These are phyloP conservation scores for Phytophthora hibernalis DNA, from an alignment of 352 stramenopile species.

Conservation along the genomic window DNA sequence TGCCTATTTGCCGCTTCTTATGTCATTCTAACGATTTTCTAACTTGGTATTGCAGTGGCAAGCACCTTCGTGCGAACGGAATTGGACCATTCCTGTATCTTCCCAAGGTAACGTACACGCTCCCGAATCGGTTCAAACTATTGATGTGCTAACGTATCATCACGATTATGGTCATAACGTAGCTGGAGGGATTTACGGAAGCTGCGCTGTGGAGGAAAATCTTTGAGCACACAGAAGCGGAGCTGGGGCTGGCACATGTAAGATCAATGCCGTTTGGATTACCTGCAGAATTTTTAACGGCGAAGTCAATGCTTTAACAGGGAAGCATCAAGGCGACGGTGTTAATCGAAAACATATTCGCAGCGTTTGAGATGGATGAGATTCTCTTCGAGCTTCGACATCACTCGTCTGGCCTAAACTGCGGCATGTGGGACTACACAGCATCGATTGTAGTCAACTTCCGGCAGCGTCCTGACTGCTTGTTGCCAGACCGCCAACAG, in stretches of 20 bases:
- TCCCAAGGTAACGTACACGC: conserved; percentile 69
- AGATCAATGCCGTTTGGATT: conserved; percentile 4
- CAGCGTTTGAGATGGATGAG: conserved; percentile 98
- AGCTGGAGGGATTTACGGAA: conserved; percentile 94
- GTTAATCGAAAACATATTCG: conserved; percentile 97
- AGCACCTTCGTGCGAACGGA: conserved; percentile 74
- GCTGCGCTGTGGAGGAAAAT: conserved; percentile 96
- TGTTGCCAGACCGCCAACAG: conserved; percentile 93
- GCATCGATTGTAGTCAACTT: conserved; percentile 97
- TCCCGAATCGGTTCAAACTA: not conserved
- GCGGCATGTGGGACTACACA: conserved; percentile 97
- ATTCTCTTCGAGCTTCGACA: conserved; percentile 95
- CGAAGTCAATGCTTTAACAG: conserved; percentile 16
- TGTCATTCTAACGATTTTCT: not conserved
- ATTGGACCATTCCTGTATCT: conserved; percentile 95
- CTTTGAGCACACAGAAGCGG: conserved; percentile 91
- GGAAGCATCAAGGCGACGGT: conserved; percentile 91
- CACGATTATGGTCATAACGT: not conserved
- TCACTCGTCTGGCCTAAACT: conserved; percentile 96
- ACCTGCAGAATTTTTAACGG: not conserved
- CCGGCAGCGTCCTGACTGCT: conserved; percentile 71
- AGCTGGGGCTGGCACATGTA: conserved; percentile 86
- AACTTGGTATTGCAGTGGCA: conserved; percentile 47
- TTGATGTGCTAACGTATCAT: not conserved
- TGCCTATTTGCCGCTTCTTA: not conserved